phyloP scores from a whole-genome alignment of 2,329 filamentous ascomycete genomes.

The Alternaria dauci region DNA sequence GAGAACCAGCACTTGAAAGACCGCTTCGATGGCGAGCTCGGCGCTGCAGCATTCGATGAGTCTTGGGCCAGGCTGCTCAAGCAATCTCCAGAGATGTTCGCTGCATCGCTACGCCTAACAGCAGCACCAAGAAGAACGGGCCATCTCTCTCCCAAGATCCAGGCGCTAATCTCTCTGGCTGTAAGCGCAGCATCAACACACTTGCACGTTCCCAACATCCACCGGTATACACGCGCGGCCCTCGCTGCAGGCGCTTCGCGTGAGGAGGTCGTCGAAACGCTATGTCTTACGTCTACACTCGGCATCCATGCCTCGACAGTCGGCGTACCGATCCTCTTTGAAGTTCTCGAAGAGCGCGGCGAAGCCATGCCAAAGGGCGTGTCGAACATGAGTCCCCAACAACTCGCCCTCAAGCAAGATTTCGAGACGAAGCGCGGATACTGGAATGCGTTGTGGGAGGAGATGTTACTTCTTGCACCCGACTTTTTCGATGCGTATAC shows the following conservation, averaged over 20 bases:
- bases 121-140: constrained; percentile 40
- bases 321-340: constrained; percentile 57
- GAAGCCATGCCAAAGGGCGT: constrained; percentile 40
- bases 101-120: constrained; percentile 37
- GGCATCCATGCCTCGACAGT: constrained; percentile 60
- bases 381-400: constrained; percentile 46
- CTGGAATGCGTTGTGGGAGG: constrained; percentile 58
- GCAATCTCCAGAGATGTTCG: constrained; percentile 42
- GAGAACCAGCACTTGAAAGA: constrained; percentile 36
- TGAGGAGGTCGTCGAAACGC: constrained; percentile 57
- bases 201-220: constrained; percentile 56
- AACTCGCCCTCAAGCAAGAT: constrained; percentile 52
- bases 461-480: constrained; percentile 55
- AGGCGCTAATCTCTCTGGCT: constrained; percentile 55
- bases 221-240: constrained; percentile 53
- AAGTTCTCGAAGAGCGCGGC: constrained; percentile 58
- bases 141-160: constrained; percentile 53
- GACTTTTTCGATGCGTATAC: constrained; percentile 60
- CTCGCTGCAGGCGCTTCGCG: constrained; percentile 52
- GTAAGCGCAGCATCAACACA: constrained; percentile 57
- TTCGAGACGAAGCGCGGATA: constrained; percentile 58
- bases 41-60: constrained; percentile 33
- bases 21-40: constrained; percentile 35
- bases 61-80: constrained; percentile 39
- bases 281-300: constrained; percentile 56